These are phyloP conservation scores for Takashimella koratensis DNA, from an alignment of 1,284 basidiomycete genomes.

Conservation along the genomic window DNA sequence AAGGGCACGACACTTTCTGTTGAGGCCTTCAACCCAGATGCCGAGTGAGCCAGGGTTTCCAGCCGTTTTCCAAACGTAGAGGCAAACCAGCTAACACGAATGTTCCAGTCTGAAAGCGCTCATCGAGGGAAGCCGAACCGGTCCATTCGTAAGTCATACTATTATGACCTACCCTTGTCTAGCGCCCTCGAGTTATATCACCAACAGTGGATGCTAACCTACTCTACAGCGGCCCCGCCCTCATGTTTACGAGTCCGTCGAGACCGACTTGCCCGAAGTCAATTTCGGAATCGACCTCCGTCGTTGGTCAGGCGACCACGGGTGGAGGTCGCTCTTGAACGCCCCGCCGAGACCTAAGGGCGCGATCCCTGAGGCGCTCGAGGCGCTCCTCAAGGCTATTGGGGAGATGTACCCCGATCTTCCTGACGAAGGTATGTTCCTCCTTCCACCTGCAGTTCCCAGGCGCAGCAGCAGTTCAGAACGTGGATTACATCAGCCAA, in stretches of 20 bases:
- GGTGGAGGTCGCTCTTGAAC: slow-evolving; percentile 46
- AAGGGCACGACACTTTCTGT: slow-evolving; percentile 70
- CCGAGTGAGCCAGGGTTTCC: slow-evolving; percentile 57
- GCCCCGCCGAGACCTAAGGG: slow-evolving; percentile 53
- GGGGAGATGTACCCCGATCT: slow-evolving; percentile 62
- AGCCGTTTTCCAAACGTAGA: neutral
- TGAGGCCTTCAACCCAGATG: slow-evolving; percentile 77
- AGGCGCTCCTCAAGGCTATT: slow-evolving; percentile 63
- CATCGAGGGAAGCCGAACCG: slow-evolving; percentile 84
- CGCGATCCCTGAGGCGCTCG: slow-evolving; percentile 69
- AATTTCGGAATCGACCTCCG: slow-evolving; percentile 84
- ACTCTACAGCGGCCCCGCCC: slow-evolving; percentile 63
- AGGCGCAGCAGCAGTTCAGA: too few relatives aligned
- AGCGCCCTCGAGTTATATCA: too few relatives aligned
- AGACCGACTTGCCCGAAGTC: slow-evolving; percentile 73
- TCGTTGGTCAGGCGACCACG: slow-evolving; percentile 71
- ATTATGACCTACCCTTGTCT: too few relatives aligned
- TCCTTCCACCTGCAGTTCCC: too few relatives aligned
- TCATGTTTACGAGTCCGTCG: slow-evolving; percentile 76
- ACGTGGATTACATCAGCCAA: too few relatives aligned
- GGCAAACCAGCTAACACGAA: slow-evolving; percentile 12
- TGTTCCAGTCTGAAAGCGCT: slow-evolving; percentile 50
- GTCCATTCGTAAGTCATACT: slow-evolving; percentile 60
- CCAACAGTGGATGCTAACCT: too few relatives aligned
- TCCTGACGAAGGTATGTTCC: slow-evolving; percentile 61